Conservation (phyloP, 2,329 filamentous ascomycete species). For the Ascochyta fabae region DNA sequence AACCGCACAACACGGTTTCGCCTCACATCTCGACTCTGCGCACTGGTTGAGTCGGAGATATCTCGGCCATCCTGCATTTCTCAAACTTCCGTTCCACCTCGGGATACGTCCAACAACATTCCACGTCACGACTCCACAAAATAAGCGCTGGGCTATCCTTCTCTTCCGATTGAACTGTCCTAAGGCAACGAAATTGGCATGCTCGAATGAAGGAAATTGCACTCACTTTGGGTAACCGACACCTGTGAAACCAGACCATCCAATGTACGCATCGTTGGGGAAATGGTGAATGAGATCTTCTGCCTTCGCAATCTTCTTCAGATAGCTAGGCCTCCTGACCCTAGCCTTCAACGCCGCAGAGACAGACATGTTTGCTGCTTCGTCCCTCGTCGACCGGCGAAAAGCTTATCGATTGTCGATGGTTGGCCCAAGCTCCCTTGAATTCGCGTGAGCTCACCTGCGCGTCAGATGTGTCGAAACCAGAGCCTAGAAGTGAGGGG, state of each 20-base stretch:
- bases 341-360: conserved; percentile 79
- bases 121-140: conserved; percentile 15
- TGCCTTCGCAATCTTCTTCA: conserved; percentile 79
- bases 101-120: conserved; percentile 20
- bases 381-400: neutral
- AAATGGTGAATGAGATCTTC: conserved; percentile 83
- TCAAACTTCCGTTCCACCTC: conserved; percentile 40
- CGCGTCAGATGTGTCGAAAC: conserved; percentile 8
- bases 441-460: conserved; percentile 14
- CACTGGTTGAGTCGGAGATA: conserved; percentile 12
- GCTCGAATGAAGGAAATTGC: neutral
- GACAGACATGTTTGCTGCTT: conserved; percentile 55
- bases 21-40: neutral
- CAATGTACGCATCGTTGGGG: conserved; percentile 83
- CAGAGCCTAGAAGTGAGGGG: neutral
- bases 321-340: conserved; percentile 75
- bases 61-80: conserved; percentile 27
- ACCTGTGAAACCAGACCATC: conserved; percentile 90
- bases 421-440: conserved; percentile 14
- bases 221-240: conserved; percentile 86
- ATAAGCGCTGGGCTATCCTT: neutral
- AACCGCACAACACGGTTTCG: neutral
- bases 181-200: neutral
- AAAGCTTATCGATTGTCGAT: conserved; percentile 10
- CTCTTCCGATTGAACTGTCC: neutral